These are phyloP conservation scores for Tulasnella sp. DNA, from an alignment of 768 basidiomycete genomes.

Conservation along the genomic window DNA sequence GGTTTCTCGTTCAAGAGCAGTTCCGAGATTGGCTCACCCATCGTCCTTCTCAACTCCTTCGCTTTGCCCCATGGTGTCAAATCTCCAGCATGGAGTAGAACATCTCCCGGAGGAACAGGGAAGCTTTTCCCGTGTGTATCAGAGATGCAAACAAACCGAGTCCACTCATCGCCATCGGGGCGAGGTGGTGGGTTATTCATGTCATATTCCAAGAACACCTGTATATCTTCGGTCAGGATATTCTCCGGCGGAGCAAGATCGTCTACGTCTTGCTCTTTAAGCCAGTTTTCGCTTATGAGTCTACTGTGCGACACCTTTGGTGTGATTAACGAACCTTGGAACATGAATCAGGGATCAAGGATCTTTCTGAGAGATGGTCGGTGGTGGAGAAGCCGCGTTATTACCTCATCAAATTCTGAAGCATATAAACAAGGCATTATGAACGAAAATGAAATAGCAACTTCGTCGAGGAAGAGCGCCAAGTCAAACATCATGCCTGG, in stretches of 20 bases:
- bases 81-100: constrained; percentile 19
- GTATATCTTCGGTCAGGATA: neutral
- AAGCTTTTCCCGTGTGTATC: constrained; percentile 19
- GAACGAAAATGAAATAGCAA: neutral
- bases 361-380: neutral
- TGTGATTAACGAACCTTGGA: neutral
- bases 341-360: neutral
- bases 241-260: neutral
- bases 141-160: constrained; percentile 18
- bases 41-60: neutral
- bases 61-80: constrained; percentile 10
- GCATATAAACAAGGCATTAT: neutral
- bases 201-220: constrained; percentile 12
- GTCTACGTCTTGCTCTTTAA: neutral
- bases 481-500: neutral
- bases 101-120: constrained; percentile 18
- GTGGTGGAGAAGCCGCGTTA: neutral
- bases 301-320: neutral
- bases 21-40: neutral
- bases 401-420: neutral
- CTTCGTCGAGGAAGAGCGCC: neutral
- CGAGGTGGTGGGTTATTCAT: constrained; percentile 7
- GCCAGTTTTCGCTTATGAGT: neutral
- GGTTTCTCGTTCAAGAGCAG: neutral
- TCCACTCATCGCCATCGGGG: constrained; percentile 5